Conservation (phyloP, 2,329 filamentous ascomycete species). For the Myriosclerotinia duriaeana region DNA sequence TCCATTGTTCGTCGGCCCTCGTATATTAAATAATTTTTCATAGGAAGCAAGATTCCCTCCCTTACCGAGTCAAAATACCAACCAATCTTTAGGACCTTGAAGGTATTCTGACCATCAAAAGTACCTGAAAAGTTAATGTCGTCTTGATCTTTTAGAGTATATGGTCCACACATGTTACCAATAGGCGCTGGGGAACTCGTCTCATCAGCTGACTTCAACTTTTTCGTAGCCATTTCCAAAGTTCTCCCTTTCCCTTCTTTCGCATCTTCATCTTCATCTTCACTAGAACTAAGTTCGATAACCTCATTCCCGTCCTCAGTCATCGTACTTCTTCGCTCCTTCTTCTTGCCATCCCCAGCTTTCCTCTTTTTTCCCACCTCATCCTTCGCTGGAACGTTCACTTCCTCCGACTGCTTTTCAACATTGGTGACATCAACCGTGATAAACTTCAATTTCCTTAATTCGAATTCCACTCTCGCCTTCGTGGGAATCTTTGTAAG, state of each 20-base stretch:
- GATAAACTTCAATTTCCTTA: constrained; percentile 12
- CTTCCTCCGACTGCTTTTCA: not conserved
- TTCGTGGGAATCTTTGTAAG: constrained; percentile 71
- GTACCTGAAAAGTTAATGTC: not conserved
- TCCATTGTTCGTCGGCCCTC: constrained; percentile 43
- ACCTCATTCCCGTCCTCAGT: constrained; percentile 30
- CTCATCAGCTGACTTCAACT: constrained; percentile 13
- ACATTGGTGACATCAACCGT: constrained; percentile 7
- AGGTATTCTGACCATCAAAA: constrained; percentile 30
- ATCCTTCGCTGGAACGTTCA: not conserved
- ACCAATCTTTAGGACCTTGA: constrained; percentile 57
- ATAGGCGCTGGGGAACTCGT: not conserved
- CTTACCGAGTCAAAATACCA: constrained; percentile 59
- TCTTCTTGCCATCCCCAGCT: constrained; percentile 31
- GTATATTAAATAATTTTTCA: constrained; percentile 55
- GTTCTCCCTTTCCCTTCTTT: constrained; percentile 23
- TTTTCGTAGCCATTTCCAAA: constrained; percentile 11
- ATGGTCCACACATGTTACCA: not conserved
- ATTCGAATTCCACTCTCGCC: constrained; percentile 54
- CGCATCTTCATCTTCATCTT: constrained; percentile 42
- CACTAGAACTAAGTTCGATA: constrained; percentile 38
- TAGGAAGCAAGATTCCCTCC: constrained; percentile 47
- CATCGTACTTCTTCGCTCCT: constrained; percentile 35
- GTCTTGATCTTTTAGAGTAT: not conserved
- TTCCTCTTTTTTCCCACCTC: constrained; percentile 10